These are phyloP conservation scores for Hymenotorrendiella dingleyae DNA, from an alignment of 2,329 filamentous ascomycete species.

Conservation along the genomic window DNA sequence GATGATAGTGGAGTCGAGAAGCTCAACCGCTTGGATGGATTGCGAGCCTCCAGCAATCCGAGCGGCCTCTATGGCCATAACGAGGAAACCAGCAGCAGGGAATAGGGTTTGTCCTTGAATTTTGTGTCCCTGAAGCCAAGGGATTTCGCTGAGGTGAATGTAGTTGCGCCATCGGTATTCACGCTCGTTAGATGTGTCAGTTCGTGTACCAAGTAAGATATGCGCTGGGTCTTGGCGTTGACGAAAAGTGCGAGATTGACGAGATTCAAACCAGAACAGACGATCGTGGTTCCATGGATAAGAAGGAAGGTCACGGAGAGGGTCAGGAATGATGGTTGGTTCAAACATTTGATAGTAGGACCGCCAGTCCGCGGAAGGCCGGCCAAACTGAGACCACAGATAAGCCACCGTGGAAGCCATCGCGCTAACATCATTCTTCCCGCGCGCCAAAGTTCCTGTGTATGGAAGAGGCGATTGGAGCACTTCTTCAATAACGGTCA, in stretches of 20 bases:
- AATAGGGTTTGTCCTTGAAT: slow-evolving; percentile 33
- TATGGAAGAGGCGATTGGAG: background rate
- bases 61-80: slow-evolving; percentile 33
- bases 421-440: background rate
- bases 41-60: background rate
- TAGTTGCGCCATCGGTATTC: slow-evolving; percentile 9
- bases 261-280: slow-evolving; percentile 43
- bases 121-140: slow-evolving; percentile 41
- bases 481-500: background rate
- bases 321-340: background rate
- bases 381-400: background rate
- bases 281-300: slow-evolving; percentile 49
- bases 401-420: background rate
- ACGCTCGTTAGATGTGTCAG: slow-evolving; percentile 9
- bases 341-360: background rate
- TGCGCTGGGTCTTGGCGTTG: slow-evolving; percentile 41
- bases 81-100: slow-evolving; percentile 41
- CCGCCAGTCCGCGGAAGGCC: background rate
- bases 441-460: background rate
- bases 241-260: slow-evolving; percentile 33
- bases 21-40: background rate
- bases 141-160: slow-evolving; percentile 25
- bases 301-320: slow-evolving; percentile 35
- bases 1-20: background rate
- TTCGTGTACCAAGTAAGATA: slow-evolving; percentile 19